phyloP scores from a whole-genome alignment of 805 yeast species.

The Candida namnaoensis region DNA sequence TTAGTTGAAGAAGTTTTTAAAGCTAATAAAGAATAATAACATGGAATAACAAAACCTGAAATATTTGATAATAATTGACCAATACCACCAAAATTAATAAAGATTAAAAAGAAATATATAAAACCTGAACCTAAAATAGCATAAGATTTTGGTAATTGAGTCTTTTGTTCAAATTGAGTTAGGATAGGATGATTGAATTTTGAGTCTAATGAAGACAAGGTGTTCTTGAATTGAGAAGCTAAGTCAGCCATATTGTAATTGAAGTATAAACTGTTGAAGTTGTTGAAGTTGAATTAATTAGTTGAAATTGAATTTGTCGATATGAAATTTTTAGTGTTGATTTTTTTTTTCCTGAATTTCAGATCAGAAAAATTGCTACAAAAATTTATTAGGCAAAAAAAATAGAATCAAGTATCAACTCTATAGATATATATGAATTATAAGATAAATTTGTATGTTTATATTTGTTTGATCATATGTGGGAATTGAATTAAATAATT shows the following conservation, averaged over 20 bases:
- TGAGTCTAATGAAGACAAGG: slow-evolving; percentile 36
- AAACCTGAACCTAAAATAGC: slow-evolving; percentile 59
- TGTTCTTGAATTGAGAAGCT: slow-evolving; percentile 35
- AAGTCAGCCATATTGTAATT: slow-evolving; percentile 28
- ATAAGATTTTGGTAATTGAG: slow-evolving; percentile 72
- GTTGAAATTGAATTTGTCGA: too few relatives aligned
- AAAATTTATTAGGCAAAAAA: too few relatives aligned
- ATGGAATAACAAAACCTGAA: slow-evolving; percentile 87
- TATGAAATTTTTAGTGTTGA: too few relatives aligned
- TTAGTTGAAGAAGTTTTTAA: slow-evolving; percentile 56
- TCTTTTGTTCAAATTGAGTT: slow-evolving; percentile 15
- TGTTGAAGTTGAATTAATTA: too few relatives aligned
- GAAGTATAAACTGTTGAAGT: too few relatives aligned
- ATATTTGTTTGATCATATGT: too few relatives aligned
- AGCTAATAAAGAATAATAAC: slow-evolving; percentile 81
- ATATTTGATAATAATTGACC: slow-evolving; percentile 91
- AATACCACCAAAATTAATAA: slow-evolving; percentile 87
- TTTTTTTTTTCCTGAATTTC: too few relatives aligned
- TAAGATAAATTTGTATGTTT: too few relatives aligned
- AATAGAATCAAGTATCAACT: too few relatives aligned
- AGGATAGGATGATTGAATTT: slow-evolving; percentile 19
- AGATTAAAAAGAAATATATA: slow-evolving; percentile 67
- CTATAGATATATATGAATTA: too few relatives aligned
- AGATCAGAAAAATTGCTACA: too few relatives aligned
- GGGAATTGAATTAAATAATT: too few relatives aligned